Evolutionary conservation across 352 stramenopile species (phyloP).

Genomic region (Globisporangium cederbergense): DNA sequence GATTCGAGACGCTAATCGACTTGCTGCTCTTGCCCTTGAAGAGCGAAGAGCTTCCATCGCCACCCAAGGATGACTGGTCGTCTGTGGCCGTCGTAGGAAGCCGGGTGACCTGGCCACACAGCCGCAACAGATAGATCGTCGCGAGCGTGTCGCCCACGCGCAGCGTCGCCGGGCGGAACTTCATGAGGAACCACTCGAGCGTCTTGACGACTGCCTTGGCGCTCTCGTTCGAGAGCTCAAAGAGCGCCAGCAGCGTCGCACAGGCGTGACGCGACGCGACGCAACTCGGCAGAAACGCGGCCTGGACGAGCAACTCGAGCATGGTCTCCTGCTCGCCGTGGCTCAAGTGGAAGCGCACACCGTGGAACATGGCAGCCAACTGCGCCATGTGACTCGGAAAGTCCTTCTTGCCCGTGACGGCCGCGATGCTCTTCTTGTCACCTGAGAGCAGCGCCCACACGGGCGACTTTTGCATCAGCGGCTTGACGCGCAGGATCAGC

Average conservation of each 20-base stretch:
- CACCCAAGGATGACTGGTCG: neutral
- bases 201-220: constrained; percentile 38
- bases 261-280: constrained; percentile 56
- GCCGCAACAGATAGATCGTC: constrained; percentile 58
- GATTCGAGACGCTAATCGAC: constrained; percentile 19
- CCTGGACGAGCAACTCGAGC: constrained; percentile 54
- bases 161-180: constrained; percentile 41
- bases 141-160: constrained; percentile 55
- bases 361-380: constrained; percentile 49
- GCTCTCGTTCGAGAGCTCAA: constrained; percentile 35
- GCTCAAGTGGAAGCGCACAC: constrained; percentile 49
- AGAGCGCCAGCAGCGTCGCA: constrained; percentile 46
- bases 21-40: neutral
- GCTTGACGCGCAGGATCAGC: constrained; percentile 32
- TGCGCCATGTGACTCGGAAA: constrained; percentile 46
- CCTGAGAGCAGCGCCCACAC: constrained; percentile 36
- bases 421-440: constrained; percentile 46
- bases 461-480: constrained; percentile 52
- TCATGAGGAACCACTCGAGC: constrained; percentile 52
- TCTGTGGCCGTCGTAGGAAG: constrained; percentile 23
- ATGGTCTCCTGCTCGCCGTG: constrained; percentile 26
- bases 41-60: neutral
- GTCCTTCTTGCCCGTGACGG: constrained; percentile 47
- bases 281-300: constrained; percentile 44
- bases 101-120: constrained; percentile 58